These are phyloP conservation scores for Petunia axillaris DNA, from an alignment of 257 asterid genomes.

Conservation along the genomic window DNA sequence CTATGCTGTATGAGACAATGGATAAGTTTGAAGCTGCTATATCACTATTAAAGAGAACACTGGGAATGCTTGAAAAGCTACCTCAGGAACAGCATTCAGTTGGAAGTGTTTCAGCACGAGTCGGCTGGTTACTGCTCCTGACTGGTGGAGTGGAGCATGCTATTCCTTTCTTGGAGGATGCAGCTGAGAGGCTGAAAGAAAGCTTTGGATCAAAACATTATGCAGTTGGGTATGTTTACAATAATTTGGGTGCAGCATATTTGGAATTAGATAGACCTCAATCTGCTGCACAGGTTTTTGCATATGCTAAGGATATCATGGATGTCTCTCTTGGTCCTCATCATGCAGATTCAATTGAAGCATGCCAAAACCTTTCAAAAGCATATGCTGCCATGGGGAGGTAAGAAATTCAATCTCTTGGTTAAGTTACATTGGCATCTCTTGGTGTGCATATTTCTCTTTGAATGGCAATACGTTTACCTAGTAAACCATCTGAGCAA, in stretches of 20 bases:
- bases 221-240: slow-evolving; percentile 83
- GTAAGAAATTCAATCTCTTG: slow-evolving; percentile 37
- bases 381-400: slow-evolving; percentile 93
- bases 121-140: slow-evolving; percentile 84
- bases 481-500: neutral
- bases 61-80: slow-evolving; percentile 68
- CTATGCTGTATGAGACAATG: slow-evolving; percentile 81
- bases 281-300: slow-evolving; percentile 92
- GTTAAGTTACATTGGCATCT: neutral
- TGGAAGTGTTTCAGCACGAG: slow-evolving; percentile 85
- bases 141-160: slow-evolving; percentile 80
- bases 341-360: slow-evolving; percentile 82
- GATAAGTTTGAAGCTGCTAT: slow-evolving; percentile 85
- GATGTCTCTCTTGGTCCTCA: slow-evolving; percentile 92
- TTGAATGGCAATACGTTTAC: neutral
- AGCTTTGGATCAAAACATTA: slow-evolving; percentile 87
- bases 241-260: slow-evolving; percentile 90
- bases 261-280: slow-evolving; percentile 87
- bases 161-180: slow-evolving; percentile 85
- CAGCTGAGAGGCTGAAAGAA: slow-evolving; percentile 91
- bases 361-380: slow-evolving; percentile 84
- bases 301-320: slow-evolving; percentile 86
- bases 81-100: slow-evolving; percentile 91
- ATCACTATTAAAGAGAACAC: slow-evolving; percentile 61
- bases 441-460: neutral